Conservation (phyloP, 495 filamentous ascomycete species). For the Xylaria bambusicola region DNA sequence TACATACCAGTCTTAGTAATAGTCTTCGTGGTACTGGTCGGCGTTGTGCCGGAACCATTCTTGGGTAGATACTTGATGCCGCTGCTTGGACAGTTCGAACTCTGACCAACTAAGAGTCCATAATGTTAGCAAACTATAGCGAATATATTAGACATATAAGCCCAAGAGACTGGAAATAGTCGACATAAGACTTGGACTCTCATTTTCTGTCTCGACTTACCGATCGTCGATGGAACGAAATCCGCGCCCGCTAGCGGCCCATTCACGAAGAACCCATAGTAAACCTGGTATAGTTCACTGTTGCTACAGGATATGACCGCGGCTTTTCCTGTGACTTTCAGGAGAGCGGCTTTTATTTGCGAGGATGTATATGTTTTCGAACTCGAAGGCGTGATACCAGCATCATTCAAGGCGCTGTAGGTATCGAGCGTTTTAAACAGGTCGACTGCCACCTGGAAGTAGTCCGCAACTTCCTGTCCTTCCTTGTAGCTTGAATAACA, state of each 20-base stretch:
- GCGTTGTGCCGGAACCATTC: slow-evolving; percentile 15
- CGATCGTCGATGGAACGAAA: slow-evolving; percentile 57
- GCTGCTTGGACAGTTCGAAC: slow-evolving; percentile 43
- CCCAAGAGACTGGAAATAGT: too few relatives aligned
- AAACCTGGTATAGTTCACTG: slow-evolving; percentile 65
- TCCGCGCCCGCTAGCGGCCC: slow-evolving; percentile 68
- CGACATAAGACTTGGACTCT: too few relatives aligned
- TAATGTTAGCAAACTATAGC: background rate
- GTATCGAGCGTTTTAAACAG: slow-evolving; percentile 57
- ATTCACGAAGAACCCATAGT: slow-evolving; percentile 75
- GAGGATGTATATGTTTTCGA: slow-evolving; percentile 61
- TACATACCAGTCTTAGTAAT: slow-evolving; percentile 12
- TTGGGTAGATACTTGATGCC: slow-evolving; percentile 36
- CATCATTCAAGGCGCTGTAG: slow-evolving; percentile 56
- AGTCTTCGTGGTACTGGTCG: slow-evolving; percentile 2
- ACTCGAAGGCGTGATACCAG: slow-evolving; percentile 62
- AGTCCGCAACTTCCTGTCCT: slow-evolving; percentile 57
- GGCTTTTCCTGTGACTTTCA: slow-evolving; percentile 53
- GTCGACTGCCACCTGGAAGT: slow-evolving; percentile 53
- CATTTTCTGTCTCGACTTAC: background rate
- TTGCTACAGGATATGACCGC: slow-evolving; percentile 65
- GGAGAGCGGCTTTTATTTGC: slow-evolving; percentile 64
- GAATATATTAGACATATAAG: too few relatives aligned
- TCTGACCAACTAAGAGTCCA: slow-evolving; percentile 56
- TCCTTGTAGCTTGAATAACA: slow-evolving; percentile 67